phyloP scores from a whole-genome alignment of 2,329 filamentous ascomycete species.

The Trichoderma aggressivum region DNA sequence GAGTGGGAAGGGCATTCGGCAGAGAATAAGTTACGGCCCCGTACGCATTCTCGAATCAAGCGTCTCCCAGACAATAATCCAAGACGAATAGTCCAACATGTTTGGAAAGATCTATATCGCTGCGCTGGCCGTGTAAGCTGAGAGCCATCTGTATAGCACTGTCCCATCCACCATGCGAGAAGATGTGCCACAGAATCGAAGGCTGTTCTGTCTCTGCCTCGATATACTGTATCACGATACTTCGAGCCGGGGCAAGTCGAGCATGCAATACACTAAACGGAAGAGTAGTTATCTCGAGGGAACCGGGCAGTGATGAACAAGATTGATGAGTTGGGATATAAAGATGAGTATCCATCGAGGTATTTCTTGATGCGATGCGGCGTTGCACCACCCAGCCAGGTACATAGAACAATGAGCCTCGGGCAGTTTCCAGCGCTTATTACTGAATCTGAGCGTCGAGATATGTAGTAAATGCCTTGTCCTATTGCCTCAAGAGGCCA shows the following conservation, averaged over 20 bases:
- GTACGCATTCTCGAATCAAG: neutral
- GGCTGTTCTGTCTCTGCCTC: neutral
- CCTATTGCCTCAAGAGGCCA: neutral
- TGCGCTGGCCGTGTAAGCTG: neutral
- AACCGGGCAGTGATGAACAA: neutral
- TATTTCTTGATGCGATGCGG: neutral
- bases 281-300: neutral
- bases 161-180: neutral
- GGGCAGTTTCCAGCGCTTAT: neutral
- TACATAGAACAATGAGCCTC: neutral
- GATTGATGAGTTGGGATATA: neutral
- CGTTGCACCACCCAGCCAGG: neutral
- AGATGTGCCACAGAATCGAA: neutral
- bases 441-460: neutral
- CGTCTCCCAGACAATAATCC: neutral
- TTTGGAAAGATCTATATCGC: neutral
- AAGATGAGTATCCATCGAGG: neutral
- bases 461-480: neutral
- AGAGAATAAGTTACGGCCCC: neutral
- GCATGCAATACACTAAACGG: neutral
- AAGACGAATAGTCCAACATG: neutral
- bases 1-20: neutral
- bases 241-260: neutral
- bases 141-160: neutral
- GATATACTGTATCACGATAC: neutral